Base-by-base conservation (phyloP, 805 yeast genomes). In the Candida sonorensis region DNA sequence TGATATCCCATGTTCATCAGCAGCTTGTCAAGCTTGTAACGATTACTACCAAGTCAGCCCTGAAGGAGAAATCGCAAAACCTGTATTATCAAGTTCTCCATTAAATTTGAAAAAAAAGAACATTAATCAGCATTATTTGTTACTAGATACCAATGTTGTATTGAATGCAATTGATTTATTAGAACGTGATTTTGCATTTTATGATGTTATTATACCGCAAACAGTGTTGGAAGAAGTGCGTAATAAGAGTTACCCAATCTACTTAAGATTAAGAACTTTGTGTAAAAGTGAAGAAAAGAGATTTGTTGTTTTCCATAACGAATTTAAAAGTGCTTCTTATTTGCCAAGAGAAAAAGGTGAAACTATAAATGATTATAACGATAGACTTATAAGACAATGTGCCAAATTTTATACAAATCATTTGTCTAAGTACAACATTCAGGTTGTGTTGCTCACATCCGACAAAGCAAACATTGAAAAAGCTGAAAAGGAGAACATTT, bases 131-230 rank as follows among this genome's bases (percentile, higher is more conserved):
- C 97, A 92, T 53, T 92, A 92, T 49, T 64, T 81, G 7, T 74
- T 92, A 1, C 55, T 88, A 7, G 98, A 92, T 55, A 86, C 97
- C 2, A 90, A 92, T 51, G 79, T 92, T 42, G 80, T 83, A 1
- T 62, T 92, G 40, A 82, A 79, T 51, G 90, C 95, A 5, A 90
- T 92, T 40, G 99, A 92, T 57, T 62, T 92, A 37, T 61, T 92
- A 35, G 99, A 92, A 56, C 79, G 76, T 47, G 67, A 67, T 14
- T 68, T 72, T 19, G 80, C 83, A 33, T 84, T 92, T 50, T 80
- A 70, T 49, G 97, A 92, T 58, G 95, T 88, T 12, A 80, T 92
- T 35, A 64, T 92, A n/a, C 95, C 97, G 2, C 98, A 92, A 55
- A 82, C 94, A 6, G 97, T 86, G 3, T 64, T 92, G 22, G 97